Evolutionary conservation across 441 rosid genomes (phyloP).

Genomic region (Rhodomyrtus psidioides): DNA sequence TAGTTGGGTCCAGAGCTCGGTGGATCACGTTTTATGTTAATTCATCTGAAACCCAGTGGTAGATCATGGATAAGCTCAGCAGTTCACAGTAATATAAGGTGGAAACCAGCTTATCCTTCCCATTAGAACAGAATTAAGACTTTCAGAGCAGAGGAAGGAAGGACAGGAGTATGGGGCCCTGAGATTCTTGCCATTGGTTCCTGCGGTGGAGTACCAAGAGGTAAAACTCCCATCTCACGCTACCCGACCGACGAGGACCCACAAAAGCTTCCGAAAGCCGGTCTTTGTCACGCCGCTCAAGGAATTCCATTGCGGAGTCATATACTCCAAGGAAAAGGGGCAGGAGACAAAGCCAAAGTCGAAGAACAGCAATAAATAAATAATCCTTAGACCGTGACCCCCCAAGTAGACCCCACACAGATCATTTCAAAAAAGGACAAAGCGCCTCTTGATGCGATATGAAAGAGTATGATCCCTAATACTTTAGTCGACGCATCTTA

Average conservation of each 20-base stretch:
- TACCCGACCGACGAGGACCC: slow-evolving; percentile 19
- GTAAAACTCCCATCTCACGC: slow-evolving; percentile 13
- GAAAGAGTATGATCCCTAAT: not conserved
- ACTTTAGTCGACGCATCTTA: not conserved
- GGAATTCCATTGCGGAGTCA: not conserved
- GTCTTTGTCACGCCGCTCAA: slow-evolving; percentile 9
- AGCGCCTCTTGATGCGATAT: not conserved
- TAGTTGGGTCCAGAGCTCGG: not conserved
- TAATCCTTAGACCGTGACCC: not conserved
- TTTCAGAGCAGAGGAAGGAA: not conserved
- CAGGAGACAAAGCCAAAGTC: not conserved
- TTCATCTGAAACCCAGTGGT: not conserved
- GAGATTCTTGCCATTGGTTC: not conserved
- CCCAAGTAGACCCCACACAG: slow-evolving; percentile 12
- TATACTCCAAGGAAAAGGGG: not conserved
- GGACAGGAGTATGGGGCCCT: not conserved
- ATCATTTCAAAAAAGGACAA: not conserved
- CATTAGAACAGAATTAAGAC: not conserved
- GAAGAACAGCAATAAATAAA: not conserved
- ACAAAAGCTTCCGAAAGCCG: slow-evolving; percentile 16
- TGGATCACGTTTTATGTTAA: not conserved
- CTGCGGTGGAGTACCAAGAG: not conserved
- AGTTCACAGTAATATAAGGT: not conserved
- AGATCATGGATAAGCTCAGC: not conserved
- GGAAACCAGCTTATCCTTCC: not conserved